Base-by-base conservation (phyloP, 306 rosid genomes). In the Castanea crenata region DNA sequence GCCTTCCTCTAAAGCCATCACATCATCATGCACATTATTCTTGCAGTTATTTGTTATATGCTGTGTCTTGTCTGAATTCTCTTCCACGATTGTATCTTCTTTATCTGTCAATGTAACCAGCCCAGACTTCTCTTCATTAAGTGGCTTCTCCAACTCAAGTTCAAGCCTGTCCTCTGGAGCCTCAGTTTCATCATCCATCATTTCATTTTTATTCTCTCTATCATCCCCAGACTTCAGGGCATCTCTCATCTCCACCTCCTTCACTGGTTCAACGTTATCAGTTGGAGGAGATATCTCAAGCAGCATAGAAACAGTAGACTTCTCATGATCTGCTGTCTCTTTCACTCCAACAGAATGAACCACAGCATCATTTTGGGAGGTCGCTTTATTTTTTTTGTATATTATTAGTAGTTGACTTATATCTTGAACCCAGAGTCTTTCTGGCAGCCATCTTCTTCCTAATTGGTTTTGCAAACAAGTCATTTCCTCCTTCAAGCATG, bases 141-240 rank as follows among this genome's bases (percentile, higher is more conserved):
- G 57, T 62, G 74, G 51, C 74, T 83, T 78, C 78, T 86, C 89
- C 58, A 82, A 76, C 54, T 68, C 86, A 70, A 18, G 74, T 27
- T 90, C 92, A 76, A 31, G 62, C 71, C 75, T 83, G 46, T 90
- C 89, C 78, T 84, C 96, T 35, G 94, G 92, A 76, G 92, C 83
- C 78, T 85, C 95, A 6, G 97, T 95, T 84, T 90, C 97, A 9
- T 89, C 99, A 78, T 90, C 92, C 79, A 73, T 74, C 76, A 78
- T 34, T 64, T 88, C 90, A 71, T 74, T 69, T 70, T 77, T 80
- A 71, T 71, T 71, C 73, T 65, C 80, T 18, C 63, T 75, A 73
- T 69, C 77, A 69, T 76, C 81, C 57, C 73, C 84, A 77, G 76
- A 62, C 59, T 69, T 73, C 73, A 51, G 18, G 68, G 65, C 76